A percentile compares a stretch with the other conserved stretches of the same genome.
These are phyloP conservation scores for Colletotrichum godetiae DNA, from an alignment of 2,329 filamentous ascomycete genomes.

Conservation along the genomic window DNA sequence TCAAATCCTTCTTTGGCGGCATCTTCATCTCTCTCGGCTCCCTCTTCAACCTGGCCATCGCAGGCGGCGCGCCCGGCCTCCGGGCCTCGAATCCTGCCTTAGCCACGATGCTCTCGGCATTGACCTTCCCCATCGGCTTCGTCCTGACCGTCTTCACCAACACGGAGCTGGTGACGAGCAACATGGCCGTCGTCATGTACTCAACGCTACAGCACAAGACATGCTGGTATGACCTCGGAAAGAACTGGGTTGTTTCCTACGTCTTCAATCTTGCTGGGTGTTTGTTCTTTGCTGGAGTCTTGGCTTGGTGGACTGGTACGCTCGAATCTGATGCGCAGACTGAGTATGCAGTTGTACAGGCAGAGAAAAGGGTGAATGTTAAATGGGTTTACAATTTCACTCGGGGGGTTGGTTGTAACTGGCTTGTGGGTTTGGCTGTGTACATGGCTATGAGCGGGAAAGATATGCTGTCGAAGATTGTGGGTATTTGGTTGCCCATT, in stretches of 20 bases:
- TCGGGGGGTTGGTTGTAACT: constrained; percentile 16
- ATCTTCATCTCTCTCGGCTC: constrained; percentile 25
- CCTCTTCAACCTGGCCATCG: neutral
- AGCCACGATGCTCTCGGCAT: neutral
- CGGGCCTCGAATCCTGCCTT: constrained; percentile 7
- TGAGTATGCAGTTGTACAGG: constrained; percentile 13
- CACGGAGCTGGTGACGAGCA: neutral
- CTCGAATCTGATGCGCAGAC: neutral
- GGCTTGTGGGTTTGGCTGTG: constrained; percentile 11
- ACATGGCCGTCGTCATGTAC: constrained; percentile 23
- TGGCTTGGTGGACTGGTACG: constrained; percentile 10
- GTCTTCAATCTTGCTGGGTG: constrained; percentile 16
- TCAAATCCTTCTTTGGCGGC: constrained; percentile 18
- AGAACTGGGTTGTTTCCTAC: constrained; percentile 7
- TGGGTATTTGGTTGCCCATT: constrained; percentile 21
- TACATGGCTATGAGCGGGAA: constrained; percentile 3
- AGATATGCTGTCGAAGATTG: constrained; percentile 13
- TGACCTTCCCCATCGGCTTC: too few species aligned
- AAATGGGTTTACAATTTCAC: constrained; percentile 23
- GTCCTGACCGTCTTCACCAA: too few species aligned
- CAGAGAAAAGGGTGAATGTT: constrained; percentile 11
- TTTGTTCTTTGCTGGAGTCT: neutral
- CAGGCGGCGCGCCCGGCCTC: constrained; percentile 8
- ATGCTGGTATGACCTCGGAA: constrained; percentile 1
- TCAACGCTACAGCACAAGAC: constrained; percentile 4